Evolutionary conservation across 2,329 filamentous ascomycete species (phyloP), one percentile per base, ranked within the genome.

Genomic region (Diaporthe ilicicola): DNA sequence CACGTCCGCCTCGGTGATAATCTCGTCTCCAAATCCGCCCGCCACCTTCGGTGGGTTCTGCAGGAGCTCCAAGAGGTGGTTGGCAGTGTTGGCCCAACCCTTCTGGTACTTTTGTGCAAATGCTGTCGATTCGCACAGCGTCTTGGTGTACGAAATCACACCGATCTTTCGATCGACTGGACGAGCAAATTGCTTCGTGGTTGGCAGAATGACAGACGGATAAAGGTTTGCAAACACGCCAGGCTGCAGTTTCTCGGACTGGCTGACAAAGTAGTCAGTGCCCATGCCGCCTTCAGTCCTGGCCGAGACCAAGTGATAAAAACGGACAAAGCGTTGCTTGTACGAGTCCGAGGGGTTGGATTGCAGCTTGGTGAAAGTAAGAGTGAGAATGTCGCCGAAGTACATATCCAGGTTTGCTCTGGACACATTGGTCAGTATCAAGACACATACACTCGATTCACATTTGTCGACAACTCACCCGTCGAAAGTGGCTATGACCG

Each of bases 81-180:
- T 93, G 79, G 94, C 96, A 3, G 94, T 98, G 79, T 94, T 92
- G 4, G 88, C 90, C 96, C 97, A 99, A 53, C 96, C 95, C 82
- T 96, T 95, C 77, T 91, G 88, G 79, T 95, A 96, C 72, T 91
- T 90, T 69, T 91, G 87, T 0, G 93, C 92, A 78, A 99, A 98
- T 0, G 93, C 91, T 75, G 92, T 86, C 9, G 94, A 97, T 81
- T 97, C 93, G 74, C 94, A 93, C 29, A 98, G 86, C 1, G 94
- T 97, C 84, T 97, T 98, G 44, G 95, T 95, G 75, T 98, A 91
- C 1, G 95, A 97, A 42, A 99, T 89, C 24, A 98, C 95, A 2
- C 95, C 96, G 2, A 93, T 91, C 83, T 99, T 99, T 76, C 96
- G 93, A 79, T 99, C 97, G 39, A 94, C 86, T 1, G 96, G 95